Evolutionary conservation across 768 basidiomycete species (phyloP).

Genomic region (Kwoniella europaea): DNA sequence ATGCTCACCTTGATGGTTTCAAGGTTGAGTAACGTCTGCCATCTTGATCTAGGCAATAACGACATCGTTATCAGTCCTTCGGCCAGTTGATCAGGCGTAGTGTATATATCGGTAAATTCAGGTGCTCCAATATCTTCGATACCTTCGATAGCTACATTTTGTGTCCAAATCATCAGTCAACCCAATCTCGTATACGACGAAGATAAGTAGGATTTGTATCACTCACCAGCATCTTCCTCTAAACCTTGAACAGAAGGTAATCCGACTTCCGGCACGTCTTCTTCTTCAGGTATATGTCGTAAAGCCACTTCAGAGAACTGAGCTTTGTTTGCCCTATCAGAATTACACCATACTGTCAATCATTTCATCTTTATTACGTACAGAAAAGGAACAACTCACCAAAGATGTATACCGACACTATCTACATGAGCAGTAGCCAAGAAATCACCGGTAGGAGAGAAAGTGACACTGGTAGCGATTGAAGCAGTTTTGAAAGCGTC

Average conservation of each 20-base stretch:
- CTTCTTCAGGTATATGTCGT: slow-evolving; percentile 76
- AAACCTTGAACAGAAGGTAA: slow-evolving; percentile 85
- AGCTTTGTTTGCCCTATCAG: slow-evolving; percentile 87
- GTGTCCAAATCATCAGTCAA: not conserved
- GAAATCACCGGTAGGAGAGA: slow-evolving; percentile 95
- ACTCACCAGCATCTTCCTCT: slow-evolving; percentile 77
- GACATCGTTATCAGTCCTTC: slow-evolving; percentile 93
- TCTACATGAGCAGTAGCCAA: slow-evolving; percentile 93
- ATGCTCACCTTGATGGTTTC: slow-evolving; percentile 82
- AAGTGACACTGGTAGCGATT: slow-evolving; percentile 84
- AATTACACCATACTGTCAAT: not conserved
- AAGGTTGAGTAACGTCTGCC: slow-evolving; percentile 96
- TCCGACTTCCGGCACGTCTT: slow-evolving; percentile 67
- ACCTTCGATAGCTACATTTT: slow-evolving; percentile 68
- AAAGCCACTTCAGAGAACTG: slow-evolving; percentile 87
- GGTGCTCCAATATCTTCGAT: slow-evolving; percentile 69
- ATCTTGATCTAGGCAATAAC: slow-evolving; percentile 84
- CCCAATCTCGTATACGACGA: not conserved
- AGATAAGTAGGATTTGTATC: too few relatives aligned
- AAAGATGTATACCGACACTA: slow-evolving; percentile 91
- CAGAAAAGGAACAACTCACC: slow-evolving; percentile 62
- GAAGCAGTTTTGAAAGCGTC: slow-evolving; percentile 87
- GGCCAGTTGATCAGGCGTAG: slow-evolving; percentile 84
- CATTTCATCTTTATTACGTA: not conserved
- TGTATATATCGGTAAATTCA: slow-evolving; percentile 71